Evolutionary conservation across 176 grass and related monocot genomes (phyloP), one percentile per base, ranked within the genome.

Genomic region (Avena atlantica): DNA sequence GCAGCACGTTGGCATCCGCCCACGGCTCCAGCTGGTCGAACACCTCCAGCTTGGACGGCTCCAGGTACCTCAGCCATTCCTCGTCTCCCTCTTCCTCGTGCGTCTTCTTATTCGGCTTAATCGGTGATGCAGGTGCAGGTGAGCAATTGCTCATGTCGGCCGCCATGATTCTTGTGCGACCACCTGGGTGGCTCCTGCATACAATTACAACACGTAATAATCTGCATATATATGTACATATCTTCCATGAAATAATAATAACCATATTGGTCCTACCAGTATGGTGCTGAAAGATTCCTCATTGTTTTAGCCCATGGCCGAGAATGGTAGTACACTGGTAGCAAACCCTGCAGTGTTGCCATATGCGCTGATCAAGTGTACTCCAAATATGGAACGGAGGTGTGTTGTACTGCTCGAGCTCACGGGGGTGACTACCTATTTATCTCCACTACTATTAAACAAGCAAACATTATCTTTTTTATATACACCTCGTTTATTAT

Each of bases 1-100:
- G 68, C 68, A 94, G 86, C 67, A 70, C 67, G 8, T 70, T 71
- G 3, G 68, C 68, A 17, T 71, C 68, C 68, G 68, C 68, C 68
- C 68, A 45, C 16, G 68, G 68, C 68, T 71, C 68, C 37, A 71
- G 68, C 4, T 71, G 37, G 19, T 71, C 37, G 68, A 71, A 71
- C 9, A 71, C 37, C 68, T n/a, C 37, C 19, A 71, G 37, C 37
- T 71, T 71, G 9, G 68, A 17, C 68, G 68, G 68, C 68, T 71
- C 37, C 68, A 71, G 68, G 68, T 71, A 71, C 17, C 4, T 20
- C 9, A 71, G 37, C 68, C 68, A 71, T 6, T 71, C 68, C 36
- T 71, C 17, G 68, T 71, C 68, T 9, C 37, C 37, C 3, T 45
- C 68, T 7, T 71, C 68, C 2, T 70, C 17, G 7, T 24, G 56